Evolutionary conservation across 2,329 filamentous ascomycete genomes (phyloP), one percentile per base, ranked within the genome.

Genomic region (Penicillium concentricum): DNA sequence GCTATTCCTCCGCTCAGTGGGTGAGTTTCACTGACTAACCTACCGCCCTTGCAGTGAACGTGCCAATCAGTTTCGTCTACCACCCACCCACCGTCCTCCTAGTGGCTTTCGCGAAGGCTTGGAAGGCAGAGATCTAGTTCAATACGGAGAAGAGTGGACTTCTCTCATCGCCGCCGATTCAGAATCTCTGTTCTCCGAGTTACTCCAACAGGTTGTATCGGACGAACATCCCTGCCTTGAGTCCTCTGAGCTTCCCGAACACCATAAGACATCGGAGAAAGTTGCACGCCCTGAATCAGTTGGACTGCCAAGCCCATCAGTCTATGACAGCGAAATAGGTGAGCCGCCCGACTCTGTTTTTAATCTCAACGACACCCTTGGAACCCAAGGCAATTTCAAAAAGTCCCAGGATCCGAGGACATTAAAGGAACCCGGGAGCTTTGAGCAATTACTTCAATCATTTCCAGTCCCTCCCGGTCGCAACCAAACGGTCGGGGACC

Each of bases 301-400:
- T 26, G 39, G 24, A 24, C 32, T 22, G 10, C 10, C 47, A 15
- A 18, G 32, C 13, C 30, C 47, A 9, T 56, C 53, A 20, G 16
- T 45, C 15, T 56, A 56, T 37, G 39, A 38, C 8, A 51, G 53
- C 24, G 47, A 51, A 43, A 24, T 3, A 56, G 47, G 53, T 56
- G 53, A 56, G 47, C 39, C 18, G 8, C 18, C 22, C 28, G 26
- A 41, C 8, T 38, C 26, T 32, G 10, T 22, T 32, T 12, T 10
- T 34, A 13, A 10, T 8, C 34, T 20, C 39, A 18, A 28, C 28
- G 44, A 20, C 18, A 30, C 15, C 22, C 18, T 20, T 39, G 32
- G 34, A 26, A 18, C 26, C 18, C 26, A 39, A 39, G 8, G 10
- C 30, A 18, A 44, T 34, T 12, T 8, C 32, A 24, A 38, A 45